These are phyloP conservation scores for Prunus mume DNA, from an alignment of 306 rosid genomes.

Conservation along the genomic window DNA sequence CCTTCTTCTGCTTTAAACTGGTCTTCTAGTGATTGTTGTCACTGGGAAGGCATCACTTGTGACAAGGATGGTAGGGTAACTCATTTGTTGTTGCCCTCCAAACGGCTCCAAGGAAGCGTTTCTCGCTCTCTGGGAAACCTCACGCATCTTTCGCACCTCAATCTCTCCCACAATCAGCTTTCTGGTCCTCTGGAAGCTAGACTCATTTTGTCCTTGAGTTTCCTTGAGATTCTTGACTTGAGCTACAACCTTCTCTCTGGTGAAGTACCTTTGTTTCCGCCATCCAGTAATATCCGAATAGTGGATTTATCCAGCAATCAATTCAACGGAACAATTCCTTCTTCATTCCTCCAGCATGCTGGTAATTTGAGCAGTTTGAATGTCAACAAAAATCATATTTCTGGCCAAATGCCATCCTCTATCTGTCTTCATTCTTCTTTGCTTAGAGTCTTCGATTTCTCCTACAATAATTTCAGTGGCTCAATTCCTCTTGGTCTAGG, in stretches of 20 bases:
- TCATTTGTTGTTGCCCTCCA: not conserved
- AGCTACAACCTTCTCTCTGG: not conserved
- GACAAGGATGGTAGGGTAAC: not conserved
- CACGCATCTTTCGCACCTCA: not conserved
- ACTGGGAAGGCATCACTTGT: constrained; percentile 5
- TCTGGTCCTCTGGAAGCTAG: not conserved
- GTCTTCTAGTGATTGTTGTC: constrained; percentile 5
- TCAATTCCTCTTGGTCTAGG: not conserved
- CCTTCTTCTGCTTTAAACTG: not conserved
- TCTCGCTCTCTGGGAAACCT: not conserved
- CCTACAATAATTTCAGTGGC: not conserved
- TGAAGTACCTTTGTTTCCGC: not conserved
- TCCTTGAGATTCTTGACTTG: not conserved
- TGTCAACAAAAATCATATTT: not conserved
- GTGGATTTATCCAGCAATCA: constrained; percentile 1
- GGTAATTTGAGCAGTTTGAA: not conserved
- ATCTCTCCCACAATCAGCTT: not conserved
- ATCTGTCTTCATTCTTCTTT: not conserved
- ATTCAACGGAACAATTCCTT: not conserved
- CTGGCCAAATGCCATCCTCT: not conserved
- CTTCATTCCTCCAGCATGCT: constrained; percentile 2
- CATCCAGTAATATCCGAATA: not conserved
- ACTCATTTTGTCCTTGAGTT: not conserved
- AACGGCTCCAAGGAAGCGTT: not conserved
- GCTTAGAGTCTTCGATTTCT: not conserved